Base-by-base conservation (phyloP, 2,329 filamentous ascomycete species). In the Aureobasidium vineae region DNA sequence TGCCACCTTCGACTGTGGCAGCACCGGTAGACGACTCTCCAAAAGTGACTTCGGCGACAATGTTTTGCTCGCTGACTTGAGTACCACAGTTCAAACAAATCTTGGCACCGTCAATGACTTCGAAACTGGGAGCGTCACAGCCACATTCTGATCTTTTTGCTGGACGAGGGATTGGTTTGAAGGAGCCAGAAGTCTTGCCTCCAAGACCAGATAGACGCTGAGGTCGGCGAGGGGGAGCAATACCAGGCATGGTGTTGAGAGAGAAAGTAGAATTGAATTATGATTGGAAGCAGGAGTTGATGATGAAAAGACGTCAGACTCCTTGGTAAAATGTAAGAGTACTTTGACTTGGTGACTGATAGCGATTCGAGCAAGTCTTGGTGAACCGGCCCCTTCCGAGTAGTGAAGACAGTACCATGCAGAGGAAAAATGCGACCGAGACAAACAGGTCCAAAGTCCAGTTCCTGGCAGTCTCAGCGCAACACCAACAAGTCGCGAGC, bases 41-140 rank as follows among this genome's bases (percentile, higher is more conserved):
- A 74, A 98, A 99, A 26, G 89, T 89, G 69, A 98, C 86, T 77
- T 99, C 95, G 57, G 92, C 86, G 67, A 97, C 93, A 69, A 98
- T 97, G 74, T 96, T 92, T 75, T 87, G 88, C 74, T 96, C 90
- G 71, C 90, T 89, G 66, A 94, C 86, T 70, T 97, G 87, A 68
- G 87, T 88, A 83, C 92, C 94, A 77, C 95, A 98, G 54, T 86
- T 89, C 68, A 88, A 86, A 79, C 95, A 98, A 71, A 91, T 82
- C 69, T 81, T 79, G 68, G 80, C 70, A 64, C 76, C 77, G 59
- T 79, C 75, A 21, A 73, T 71, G 47, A 76, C 75, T 40, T 73
- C 72, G 63, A 73, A 69, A 38, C 73, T 68, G 6, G 73, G 73
- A 28, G 67, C 57, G 47, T 73, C 70, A 57, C 74, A 75, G 66